These are phyloP conservation scores for Dryadomyces quercivorus DNA, from an alignment of 2,329 filamentous ascomycete genomes.

Conservation along the genomic window DNA sequence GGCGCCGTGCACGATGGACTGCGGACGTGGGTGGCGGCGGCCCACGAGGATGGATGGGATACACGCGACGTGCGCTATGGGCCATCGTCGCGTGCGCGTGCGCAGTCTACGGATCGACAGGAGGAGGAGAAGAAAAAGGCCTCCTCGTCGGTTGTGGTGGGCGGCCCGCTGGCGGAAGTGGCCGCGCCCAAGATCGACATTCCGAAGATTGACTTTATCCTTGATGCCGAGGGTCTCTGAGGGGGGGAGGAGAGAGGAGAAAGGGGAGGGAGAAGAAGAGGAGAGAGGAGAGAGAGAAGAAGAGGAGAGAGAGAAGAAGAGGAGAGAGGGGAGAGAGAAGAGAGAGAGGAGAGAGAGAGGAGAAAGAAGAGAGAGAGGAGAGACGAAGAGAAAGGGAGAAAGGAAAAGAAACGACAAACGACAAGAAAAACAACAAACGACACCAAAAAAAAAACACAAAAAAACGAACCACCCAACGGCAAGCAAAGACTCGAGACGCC, in stretches of 20 bases:
- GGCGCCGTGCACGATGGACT: slow-evolving; percentile 80
- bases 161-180: slow-evolving; percentile 30
- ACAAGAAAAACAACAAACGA: too few relatives aligned
- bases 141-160: neutral
- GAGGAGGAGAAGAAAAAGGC: slow-evolving; percentile 5
- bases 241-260: neutral
- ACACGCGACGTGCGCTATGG: slow-evolving; percentile 70
- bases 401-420: too few relatives aligned
- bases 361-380: neutral
- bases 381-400: neutral
- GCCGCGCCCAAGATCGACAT: slow-evolving; percentile 50
- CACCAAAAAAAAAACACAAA: too few relatives aligned
- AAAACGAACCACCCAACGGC: too few relatives aligned
- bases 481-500: too few relatives aligned
- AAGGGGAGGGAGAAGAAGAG: neutral
- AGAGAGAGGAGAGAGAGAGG: neutral
- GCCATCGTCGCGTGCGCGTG: slow-evolving; percentile 27
- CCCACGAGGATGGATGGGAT: slow-evolving; percentile 78
- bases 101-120: neutral
- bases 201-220: slow-evolving; percentile 40
- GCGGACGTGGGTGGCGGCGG: slow-evolving; percentile 81
- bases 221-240: slow-evolving; percentile 21
- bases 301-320: neutral
- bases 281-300: neutral
- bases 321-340: neutral